Evolutionary conservation across 768 basidiomycete genomes (phyloP), one percentile per base, ranked within the genome.

Genomic region (Lentinula edodes): DNA sequence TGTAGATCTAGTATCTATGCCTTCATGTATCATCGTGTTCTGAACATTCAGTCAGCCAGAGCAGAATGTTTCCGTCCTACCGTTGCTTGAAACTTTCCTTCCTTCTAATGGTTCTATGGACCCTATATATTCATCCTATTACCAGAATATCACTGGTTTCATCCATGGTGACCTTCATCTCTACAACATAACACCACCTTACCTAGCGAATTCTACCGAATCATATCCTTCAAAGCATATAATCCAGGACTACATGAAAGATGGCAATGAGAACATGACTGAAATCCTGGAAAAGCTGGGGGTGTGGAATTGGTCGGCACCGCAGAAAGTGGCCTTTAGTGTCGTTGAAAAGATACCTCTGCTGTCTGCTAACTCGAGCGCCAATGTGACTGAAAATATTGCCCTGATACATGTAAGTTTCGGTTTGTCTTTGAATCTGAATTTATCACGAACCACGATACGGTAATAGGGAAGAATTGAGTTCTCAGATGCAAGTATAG

Each of bases 91-190:
- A 20, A 70, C 73, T 28, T 79, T 89, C 62, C 66, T 83, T 42
- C 72, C 83, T 1, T 69, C 75, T 53, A 81, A 80, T 5, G 72
- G 69, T 4, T 66, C 68, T 41, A 70, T 88, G 4, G 78, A 85
- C 63, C 78, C 82, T 4, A 62, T 66, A 18, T 60, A 66, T 39
- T 76, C 75, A 20, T 87, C 90, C 0, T 93, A 91, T 69, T 90
- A 86, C 65, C 71, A 77, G 4, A 94, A 94, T 68, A 79, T 89
- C 48, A 91, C 91, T 15, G 92, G 91, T 6, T 92, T 90, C 69
- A 80, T 90, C 61, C 86, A 85, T 58, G 90, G 89, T 3, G 74
- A 83, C 48, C 71, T 84, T 13, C 74, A 75, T 42, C 83, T 83
- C 66, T 78, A 84, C 67, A 93, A 93, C 68, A 83, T 92, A 46